Percentiles rank a stretch among this genome's conserved stretches.
These are phyloP conservation scores for Knoxia roxburghii DNA, from an alignment of 257 asterid genomes.

Conservation along the genomic window DNA sequence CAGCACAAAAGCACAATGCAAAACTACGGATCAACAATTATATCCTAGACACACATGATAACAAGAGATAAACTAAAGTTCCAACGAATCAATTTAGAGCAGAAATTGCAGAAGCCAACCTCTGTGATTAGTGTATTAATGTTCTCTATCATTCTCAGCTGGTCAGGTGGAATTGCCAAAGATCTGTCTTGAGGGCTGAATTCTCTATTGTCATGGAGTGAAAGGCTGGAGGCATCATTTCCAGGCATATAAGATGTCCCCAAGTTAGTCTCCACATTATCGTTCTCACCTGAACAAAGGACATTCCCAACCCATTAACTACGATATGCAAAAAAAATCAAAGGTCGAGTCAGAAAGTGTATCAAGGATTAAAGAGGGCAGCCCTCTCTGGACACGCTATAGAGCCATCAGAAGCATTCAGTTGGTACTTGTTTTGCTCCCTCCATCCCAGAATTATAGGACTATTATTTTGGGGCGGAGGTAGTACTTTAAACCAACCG, in stretches of 20 bases:
- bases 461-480: no score
- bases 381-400: background rate
- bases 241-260: conserved; percentile 32
- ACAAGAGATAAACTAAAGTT: conserved; percentile 11
- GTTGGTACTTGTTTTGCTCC: no score
- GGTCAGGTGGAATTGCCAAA: conserved; percentile 71
- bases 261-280: conserved; percentile 23
- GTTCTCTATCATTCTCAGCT: conserved; percentile 72
- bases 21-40: conserved; percentile 2
- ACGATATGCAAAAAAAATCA: background rate
- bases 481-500: background rate
- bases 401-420: background rate
- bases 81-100: conserved; percentile 15
- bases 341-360: background rate
- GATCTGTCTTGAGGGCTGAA: conserved; percentile 47
- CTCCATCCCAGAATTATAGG: no score
- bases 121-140: conserved; percentile 72
- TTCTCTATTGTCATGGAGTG: conserved; percentile 39
- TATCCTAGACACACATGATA: conserved; percentile 4
- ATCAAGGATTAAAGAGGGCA: background rate
- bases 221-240: conserved; percentile 38
- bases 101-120: conserved; percentile 39
- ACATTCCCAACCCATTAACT: conserved; percentile 22
- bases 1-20: conserved; percentile 13
- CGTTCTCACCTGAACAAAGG: conserved; percentile 22